These are phyloP conservation scores for Amanita exitialis DNA, from an alignment of 768 basidiomycete genomes.

Conservation along the genomic window DNA sequence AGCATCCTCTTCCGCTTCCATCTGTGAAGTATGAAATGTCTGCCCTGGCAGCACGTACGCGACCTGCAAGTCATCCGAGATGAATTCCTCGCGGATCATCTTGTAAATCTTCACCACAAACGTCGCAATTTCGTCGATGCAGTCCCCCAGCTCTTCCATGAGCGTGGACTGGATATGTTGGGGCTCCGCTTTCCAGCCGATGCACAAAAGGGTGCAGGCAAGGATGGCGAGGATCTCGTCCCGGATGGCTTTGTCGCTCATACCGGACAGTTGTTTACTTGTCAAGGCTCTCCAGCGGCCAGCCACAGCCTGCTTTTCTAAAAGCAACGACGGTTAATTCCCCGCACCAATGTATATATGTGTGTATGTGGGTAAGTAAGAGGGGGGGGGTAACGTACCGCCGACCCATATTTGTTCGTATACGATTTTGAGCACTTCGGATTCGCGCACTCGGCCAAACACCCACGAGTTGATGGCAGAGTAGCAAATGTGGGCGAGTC, in stretches of 20 bases:
- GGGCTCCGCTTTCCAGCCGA: background rate
- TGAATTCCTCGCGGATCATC: slow-evolving; percentile 2
- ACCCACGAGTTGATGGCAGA: background rate
- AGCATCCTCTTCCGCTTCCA: background rate
- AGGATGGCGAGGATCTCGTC: background rate
- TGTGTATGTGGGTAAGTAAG: too few relatives aligned
- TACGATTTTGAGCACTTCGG: background rate
- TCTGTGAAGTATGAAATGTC: background rate
- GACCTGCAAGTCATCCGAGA: background rate
- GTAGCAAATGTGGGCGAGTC: background rate
- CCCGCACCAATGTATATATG: too few relatives aligned
- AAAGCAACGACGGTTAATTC: too few relatives aligned
- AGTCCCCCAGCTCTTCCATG: background rate
- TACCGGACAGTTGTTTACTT: background rate
- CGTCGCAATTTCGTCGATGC: background rate
- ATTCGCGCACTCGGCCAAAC: background rate
- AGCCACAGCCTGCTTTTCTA: slow-evolving; percentile 1
- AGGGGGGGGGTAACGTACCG: background rate
- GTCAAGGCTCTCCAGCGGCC: slow-evolving; percentile 1
- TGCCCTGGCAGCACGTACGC: background rate
- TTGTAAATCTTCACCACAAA: background rate
- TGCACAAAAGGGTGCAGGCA: background rate
- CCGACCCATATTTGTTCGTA: background rate
- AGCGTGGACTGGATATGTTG: background rate
- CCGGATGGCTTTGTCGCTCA: background rate